phyloP scores from a whole-genome alignment of 768 basidiomycete species.

The Russula emetica region DNA sequence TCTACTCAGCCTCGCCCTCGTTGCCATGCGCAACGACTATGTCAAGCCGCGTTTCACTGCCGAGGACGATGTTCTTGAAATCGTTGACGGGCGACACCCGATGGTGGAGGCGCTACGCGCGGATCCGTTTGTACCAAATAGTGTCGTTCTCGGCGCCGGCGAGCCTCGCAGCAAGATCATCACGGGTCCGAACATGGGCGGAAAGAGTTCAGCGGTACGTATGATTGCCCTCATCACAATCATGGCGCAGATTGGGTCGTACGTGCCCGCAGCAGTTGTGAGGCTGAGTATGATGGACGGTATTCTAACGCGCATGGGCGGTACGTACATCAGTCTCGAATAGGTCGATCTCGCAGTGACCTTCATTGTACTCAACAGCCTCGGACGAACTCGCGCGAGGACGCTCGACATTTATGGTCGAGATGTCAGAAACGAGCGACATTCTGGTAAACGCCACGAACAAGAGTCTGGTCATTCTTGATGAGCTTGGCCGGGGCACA shows the following conservation, averaged over 20 bases:
- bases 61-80: conserved; percentile 62
- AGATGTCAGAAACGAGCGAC: conserved; percentile 90
- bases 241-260: conserved; percentile 89
- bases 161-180: conserved; percentile 60
- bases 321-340: conserved; percentile 38
- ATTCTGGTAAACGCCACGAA: conserved; percentile 73
- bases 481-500: conserved; percentile 87
- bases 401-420: conserved; percentile 95
- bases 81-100: conserved; percentile 85
- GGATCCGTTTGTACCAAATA: conserved; percentile 86
- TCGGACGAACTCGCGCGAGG: conserved; percentile 84
- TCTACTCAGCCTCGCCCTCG: conserved; percentile 74
- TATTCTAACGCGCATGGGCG: conserved; percentile 87
- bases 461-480: conserved; percentile 81
- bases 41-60: conserved; percentile 72
- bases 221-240: conserved; percentile 74
- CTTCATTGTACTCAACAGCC: conserved; percentile 42
- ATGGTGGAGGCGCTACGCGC: conserved; percentile 78
- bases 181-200: conserved; percentile 86
- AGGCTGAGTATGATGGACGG: conserved; percentile 78
- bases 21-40: conserved; percentile 73
- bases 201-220: conserved; percentile 80
- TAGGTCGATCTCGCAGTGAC: conserved; percentile 10
- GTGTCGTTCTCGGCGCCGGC: conserved; percentile 57
- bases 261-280: conserved; percentile 77